Evolutionary conservation across 768 basidiomycete species (phyloP).

Genomic region (Mycena rosella): DNA sequence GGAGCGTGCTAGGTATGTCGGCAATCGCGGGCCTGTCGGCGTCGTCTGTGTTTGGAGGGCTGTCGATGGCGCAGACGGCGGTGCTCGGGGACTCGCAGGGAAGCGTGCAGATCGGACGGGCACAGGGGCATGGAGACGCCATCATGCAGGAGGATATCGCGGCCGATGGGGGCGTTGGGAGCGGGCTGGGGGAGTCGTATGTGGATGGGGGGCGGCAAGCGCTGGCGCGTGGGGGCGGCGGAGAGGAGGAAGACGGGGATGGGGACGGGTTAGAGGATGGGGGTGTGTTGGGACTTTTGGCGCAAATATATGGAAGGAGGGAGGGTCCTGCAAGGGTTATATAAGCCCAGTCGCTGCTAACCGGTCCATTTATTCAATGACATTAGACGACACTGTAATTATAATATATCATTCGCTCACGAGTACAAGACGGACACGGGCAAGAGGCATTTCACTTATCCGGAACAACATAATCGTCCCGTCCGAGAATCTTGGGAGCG

Average conservation of each 20-base stretch:
- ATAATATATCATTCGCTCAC: not conserved
- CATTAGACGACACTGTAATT: constrained; percentile 23
- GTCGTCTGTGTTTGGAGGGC: constrained; percentile 62
- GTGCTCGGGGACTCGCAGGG: constrained; percentile 84
- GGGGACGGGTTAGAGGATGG: constrained; percentile 81
- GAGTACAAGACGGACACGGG: too few relatives aligned
- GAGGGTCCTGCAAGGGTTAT: constrained; percentile 65
- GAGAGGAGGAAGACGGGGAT: constrained; percentile 74
- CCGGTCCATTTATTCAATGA: not conserved
- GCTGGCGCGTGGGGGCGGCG: constrained; percentile 56
- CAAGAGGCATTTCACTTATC: too few relatives aligned
- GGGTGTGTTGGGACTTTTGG: constrained; percentile 86
- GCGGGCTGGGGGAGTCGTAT: constrained; percentile 79
- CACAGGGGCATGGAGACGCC: constrained; percentile 27
- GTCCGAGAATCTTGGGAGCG: too few relatives aligned
- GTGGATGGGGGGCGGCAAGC: constrained; percentile 73
- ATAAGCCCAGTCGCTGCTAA: not conserved
- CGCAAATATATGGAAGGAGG: constrained; percentile 84
- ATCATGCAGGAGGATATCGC: constrained; percentile 63
- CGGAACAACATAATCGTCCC: too few relatives aligned
- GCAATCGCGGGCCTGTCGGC: constrained; percentile 56
- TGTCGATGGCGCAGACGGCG: constrained; percentile 75
- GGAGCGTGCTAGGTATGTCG: constrained; percentile 64
- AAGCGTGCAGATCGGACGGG: constrained; percentile 50
- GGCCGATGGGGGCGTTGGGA: constrained; percentile 68